phyloP scores from a whole-genome alignment of 208 protist genomes.

The Acanthamoeba sp. region DNA sequence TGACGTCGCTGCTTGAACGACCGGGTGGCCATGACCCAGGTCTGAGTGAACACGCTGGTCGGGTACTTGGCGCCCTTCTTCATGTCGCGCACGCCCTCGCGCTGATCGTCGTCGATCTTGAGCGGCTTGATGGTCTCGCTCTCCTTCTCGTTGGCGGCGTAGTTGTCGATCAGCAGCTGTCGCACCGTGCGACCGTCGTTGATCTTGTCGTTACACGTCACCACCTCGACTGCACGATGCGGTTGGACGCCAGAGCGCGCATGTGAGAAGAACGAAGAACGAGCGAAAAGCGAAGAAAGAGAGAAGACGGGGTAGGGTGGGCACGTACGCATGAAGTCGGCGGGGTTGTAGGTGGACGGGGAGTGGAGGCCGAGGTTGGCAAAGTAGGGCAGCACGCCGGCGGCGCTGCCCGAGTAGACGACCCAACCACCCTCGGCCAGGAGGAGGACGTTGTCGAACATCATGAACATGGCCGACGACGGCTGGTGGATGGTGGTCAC shows the following conservation, averaged over 20 bases:
- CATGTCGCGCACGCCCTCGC: slow-evolving; percentile 18
- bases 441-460: slow-evolving; percentile 78
- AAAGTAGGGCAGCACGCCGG: slow-evolving; percentile 62
- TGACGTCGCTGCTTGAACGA: slow-evolving; percentile 69
- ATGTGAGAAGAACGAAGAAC: slow-evolving; percentile 3
- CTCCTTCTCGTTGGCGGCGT: slow-evolving; percentile 39
- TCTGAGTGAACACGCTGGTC: slow-evolving; percentile 47
- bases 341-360: slow-evolving; percentile 75
- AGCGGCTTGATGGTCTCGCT: neutral
- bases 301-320: neutral
- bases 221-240: slow-evolving; percentile 56
- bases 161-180: slow-evolving; percentile 70
- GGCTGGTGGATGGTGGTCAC: slow-evolving; percentile 97
- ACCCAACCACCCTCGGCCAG: slow-evolving; percentile 69
- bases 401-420: slow-evolving; percentile 43
- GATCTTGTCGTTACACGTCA: slow-evolving; percentile 53
- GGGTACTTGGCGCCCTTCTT: slow-evolving; percentile 75
- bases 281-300: neutral
- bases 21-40: slow-evolving; percentile 65
- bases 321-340: slow-evolving; percentile 77
- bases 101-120: neutral
- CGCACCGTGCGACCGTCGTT: slow-evolving; percentile 63
- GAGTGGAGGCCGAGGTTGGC: slow-evolving; percentile 66
- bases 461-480: slow-evolving; percentile 91
- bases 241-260: neutral